Evolutionary conservation across 2,329 filamentous ascomycete genomes (phyloP).

Genomic region (Colletotrichum sp.): DNA sequence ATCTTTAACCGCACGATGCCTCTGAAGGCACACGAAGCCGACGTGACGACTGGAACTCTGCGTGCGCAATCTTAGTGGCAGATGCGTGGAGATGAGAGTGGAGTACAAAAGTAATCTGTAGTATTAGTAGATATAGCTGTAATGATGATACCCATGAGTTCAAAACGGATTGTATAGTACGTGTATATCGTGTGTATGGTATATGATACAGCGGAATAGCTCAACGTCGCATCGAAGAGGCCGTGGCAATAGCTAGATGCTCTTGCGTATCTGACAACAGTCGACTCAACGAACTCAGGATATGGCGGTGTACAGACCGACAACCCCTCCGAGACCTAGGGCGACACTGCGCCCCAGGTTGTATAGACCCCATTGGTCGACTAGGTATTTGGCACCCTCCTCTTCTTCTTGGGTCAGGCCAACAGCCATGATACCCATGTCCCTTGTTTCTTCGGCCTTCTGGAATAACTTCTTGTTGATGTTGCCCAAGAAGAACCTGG

Average conservation of each 20-base stretch:
- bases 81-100: neutral
- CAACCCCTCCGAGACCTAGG: slow-evolving; percentile 24
- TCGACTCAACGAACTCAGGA: neutral
- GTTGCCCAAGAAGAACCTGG: slow-evolving; percentile 46
- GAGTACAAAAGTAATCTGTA: slow-evolving; percentile 4
- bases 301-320: slow-evolving; percentile 33
- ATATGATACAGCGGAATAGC: neutral
- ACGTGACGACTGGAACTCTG: slow-evolving; percentile 28
- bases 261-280: neutral
- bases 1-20: slow-evolving; percentile 43
- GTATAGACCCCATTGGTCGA: slow-evolving; percentile 61
- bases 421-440: slow-evolving; percentile 37
- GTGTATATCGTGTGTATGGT: neutral
- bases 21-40: slow-evolving; percentile 40
- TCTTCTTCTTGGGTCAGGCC: slow-evolving; percentile 42
- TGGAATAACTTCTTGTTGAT: slow-evolving; percentile 53
- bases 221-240: neutral
- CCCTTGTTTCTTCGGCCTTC: slow-evolving; percentile 45
- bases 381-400: slow-evolving; percentile 53
- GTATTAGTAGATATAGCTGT: slow-evolving; percentile 15
- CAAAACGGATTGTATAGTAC: neutral
- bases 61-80: neutral
- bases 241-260: neutral
- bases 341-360: slow-evolving; percentile 51
- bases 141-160: slow-evolving; percentile 18